Percentiles rank a stretch among this genome's conserved stretches.
phyloP scores from a whole-genome alignment of 495 filamentous ascomycete genomes.

The Astrothelium macrocarpum region DNA sequence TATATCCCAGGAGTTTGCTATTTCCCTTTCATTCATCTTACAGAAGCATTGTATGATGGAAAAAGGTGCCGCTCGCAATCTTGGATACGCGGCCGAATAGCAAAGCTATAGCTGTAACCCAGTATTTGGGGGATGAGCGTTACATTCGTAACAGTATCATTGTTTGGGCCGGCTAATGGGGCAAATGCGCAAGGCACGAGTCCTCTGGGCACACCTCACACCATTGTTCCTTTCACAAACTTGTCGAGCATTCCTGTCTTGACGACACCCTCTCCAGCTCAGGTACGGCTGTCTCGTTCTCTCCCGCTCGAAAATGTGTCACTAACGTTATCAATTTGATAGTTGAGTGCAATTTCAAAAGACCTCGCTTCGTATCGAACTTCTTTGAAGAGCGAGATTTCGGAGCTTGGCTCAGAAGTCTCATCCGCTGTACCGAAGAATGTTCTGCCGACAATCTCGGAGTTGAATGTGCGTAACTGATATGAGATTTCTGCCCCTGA shows the following conservation, averaged over 20 bases:
- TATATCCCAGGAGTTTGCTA: too few species aligned
- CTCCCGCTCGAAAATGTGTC: not conserved
- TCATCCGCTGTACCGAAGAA: not conserved
- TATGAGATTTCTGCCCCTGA: not conserved
- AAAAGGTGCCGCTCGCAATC: too few species aligned
- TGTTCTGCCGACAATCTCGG: not conserved
- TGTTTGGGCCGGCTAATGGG: conserved; percentile 1
- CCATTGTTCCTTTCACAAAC: not conserved
- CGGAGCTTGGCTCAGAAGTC: not conserved
- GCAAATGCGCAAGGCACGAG: not conserved
- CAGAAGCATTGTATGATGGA: too few species aligned
- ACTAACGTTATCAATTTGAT: not conserved
- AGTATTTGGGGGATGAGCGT: not conserved
- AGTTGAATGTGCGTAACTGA: not conserved
- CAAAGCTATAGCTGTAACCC: too few species aligned
- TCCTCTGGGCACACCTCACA: not conserved
- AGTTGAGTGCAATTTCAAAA: not conserved
- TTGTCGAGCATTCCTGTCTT: conserved; percentile 5
- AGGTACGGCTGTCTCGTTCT: not conserved
- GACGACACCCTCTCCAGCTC: not conserved
- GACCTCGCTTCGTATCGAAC: not conserved
- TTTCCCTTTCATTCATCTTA: too few species aligned
- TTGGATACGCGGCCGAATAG: not conserved
- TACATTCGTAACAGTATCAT: not conserved
- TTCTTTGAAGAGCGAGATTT: not conserved